phyloP scores from a whole-genome alignment of 208 protist genomes.

The Wallacemonas sp. region DNA sequence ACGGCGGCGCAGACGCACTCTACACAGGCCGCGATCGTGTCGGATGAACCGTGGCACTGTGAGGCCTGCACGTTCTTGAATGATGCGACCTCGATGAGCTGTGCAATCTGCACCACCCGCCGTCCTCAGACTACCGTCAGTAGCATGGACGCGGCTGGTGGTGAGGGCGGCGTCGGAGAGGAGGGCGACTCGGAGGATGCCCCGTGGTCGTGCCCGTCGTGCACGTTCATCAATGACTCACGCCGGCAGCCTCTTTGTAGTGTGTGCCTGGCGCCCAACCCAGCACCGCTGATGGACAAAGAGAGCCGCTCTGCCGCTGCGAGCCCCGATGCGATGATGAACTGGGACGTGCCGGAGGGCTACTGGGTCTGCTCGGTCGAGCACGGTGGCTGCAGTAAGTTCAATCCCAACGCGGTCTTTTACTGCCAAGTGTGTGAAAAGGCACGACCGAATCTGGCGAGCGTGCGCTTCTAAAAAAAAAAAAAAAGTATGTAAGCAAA shows the following conservation, averaged over 20 bases:
- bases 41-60: constrained; percentile 39
- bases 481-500: constrained; percentile 1
- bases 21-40: no score
- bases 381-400: constrained; percentile 85
- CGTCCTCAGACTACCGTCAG: constrained; percentile 30
- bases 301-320: background rate
- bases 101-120: constrained; percentile 37
- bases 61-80: constrained; percentile 55
- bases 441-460: constrained; percentile 69
- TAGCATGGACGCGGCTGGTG: no score
- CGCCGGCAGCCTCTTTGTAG: constrained; percentile 35
- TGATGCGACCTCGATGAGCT: constrained; percentile 20
- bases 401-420: constrained; percentile 76
- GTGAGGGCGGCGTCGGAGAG: no score
- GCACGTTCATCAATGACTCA: constrained; percentile 66
- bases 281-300: constrained; percentile 26
- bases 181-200: no score
- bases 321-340: background rate
- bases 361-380: constrained; percentile 85
- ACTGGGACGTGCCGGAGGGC: constrained; percentile 66
- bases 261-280: constrained; percentile 56
- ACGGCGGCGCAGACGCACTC: no score
- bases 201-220: constrained; percentile 54
- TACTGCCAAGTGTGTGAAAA: constrained; percentile 87
- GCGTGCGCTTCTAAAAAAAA: constrained; percentile 53